Evolutionary conservation across 225 moss, liverwort and hornwort species (phyloP).

Genomic region (Pseudisothecium myosuroides): DNA sequence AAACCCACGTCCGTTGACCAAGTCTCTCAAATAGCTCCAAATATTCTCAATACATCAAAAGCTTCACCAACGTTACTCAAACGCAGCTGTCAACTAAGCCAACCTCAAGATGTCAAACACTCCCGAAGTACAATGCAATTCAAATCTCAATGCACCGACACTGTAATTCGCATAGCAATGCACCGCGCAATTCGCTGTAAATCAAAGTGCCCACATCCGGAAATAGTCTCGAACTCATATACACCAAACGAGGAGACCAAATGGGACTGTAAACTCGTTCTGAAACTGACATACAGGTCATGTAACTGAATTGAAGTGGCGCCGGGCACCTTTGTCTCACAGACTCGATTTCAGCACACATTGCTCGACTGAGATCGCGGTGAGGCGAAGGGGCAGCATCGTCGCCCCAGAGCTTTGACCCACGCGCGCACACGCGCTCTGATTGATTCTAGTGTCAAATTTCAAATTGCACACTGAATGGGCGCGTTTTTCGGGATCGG

Average conservation of each 20-base stretch:
- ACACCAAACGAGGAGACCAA: neutral
- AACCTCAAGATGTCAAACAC: neutral
- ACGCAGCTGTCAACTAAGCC: neutral
- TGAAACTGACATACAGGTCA: neutral
- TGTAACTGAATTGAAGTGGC: constrained; percentile 3
- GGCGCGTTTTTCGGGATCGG: too few species aligned
- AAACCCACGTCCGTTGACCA: neutral
- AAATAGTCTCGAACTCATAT: neutral
- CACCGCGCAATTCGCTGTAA: neutral
- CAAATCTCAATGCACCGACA: neutral
- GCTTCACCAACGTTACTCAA: neutral
- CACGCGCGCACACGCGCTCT: neutral
- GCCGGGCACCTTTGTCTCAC: neutral
- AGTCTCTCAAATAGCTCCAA: neutral
- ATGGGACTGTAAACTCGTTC: neutral
- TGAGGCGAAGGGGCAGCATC: neutral
- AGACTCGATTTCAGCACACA: neutral
- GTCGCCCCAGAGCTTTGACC: neutral
- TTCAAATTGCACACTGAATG: neutral
- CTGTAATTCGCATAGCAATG: neutral
- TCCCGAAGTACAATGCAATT: neutral
- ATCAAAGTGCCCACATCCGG: neutral
- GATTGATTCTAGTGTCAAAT: neutral
- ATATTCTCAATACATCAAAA: neutral
- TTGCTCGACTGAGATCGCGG: neutral